Base-by-base conservation (phyloP, 1,284 basidiomycete species). In the Exsudoporus floridanus region DNA sequence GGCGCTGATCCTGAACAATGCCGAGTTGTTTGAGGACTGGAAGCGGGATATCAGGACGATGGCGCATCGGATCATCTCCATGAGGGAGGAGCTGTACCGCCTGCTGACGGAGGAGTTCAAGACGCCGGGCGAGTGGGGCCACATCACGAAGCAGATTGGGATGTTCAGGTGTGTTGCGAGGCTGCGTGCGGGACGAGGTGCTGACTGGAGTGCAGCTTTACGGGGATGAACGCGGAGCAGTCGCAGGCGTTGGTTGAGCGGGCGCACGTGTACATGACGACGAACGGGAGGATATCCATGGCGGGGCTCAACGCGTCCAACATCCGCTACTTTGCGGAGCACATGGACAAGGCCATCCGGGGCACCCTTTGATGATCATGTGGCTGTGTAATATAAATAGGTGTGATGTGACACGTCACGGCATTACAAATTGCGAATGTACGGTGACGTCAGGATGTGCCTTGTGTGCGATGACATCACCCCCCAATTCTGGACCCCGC, bases 41-140 rank as follows among this genome's bases (percentile, higher is more conserved):
- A 87, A 93, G 69, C 73, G 74, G 50, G 95, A 99, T 70, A 92
- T 99, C 70, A 75, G 79, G 71, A 92, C 90, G 57, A 98, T 99
- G 95, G 86, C 94, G 0, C 81, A 85, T 40, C 84, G 96, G 40
- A 94, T 99, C 67, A 94, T 94, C 61, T 81, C 82, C 52, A 98
- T 97, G 85, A 85, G 96, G 38, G 79, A 87, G 64, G 83, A 90
- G 74, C 77, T 99, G 58, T 81, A 83, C 74, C 77, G 83, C 51
- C 70, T 93, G 59, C 72, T 99, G 67, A 90, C 86, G 21, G 82
- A 92, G 59, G 85, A 92, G 73, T 75, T 92, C 65, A 82, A 93
- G 74, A 98, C 96, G 45, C 95, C 96, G 0, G 92, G 93, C 1
- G 83, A 79, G 58, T 99, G 96, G 96, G 81, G 86, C 19, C 94